These are phyloP conservation scores for Jackrogersella multiformis DNA, from an alignment of 495 filamentous ascomycete species.

Conservation along the genomic window DNA sequence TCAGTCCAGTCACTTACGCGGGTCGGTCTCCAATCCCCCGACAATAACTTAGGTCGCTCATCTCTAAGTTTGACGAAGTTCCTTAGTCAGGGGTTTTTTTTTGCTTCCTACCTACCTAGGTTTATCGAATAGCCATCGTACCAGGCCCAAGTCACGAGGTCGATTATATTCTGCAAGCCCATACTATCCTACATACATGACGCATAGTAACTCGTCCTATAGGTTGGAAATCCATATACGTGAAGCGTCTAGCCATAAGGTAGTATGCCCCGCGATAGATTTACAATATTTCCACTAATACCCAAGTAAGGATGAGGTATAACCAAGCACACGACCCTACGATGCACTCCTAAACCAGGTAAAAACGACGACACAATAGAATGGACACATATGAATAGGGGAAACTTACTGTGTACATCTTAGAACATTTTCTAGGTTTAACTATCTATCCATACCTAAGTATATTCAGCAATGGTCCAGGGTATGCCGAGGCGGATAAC, in stretches of 20 bases:
- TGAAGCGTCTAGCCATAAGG: conserved; percentile 18
- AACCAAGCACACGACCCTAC: conserved; percentile 3
- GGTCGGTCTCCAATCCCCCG: conserved; percentile 39
- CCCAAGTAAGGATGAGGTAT: neutral
- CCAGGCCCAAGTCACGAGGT: conserved; percentile 35
- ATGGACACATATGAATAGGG: conserved; percentile 10
- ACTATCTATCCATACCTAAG: conserved; percentile 23
- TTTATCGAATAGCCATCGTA: conserved; percentile 24
- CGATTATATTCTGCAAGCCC: conserved; percentile 30
- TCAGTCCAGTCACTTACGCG: conserved; percentile 21
- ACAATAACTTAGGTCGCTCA: conserved; percentile 19
- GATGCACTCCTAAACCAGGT: neutral
- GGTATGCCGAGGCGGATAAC: conserved; percentile 31
- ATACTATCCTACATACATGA: conserved; percentile 31
- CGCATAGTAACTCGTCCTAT: conserved; percentile 27
- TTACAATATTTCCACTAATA: conserved; percentile 33
- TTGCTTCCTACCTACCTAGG: neutral
- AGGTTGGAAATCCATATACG: conserved; percentile 22
- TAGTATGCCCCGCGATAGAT: conserved; percentile 33
- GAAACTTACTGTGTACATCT: neutral
- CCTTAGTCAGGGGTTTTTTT: neutral
- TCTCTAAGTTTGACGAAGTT: conserved; percentile 3
- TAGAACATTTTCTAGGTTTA: neutral
- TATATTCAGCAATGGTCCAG: conserved; percentile 11
- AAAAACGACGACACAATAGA: neutral